Conservation (phyloP, 352 stramenopile genomes). For the Phytopythium chamaehyphon region DNA sequence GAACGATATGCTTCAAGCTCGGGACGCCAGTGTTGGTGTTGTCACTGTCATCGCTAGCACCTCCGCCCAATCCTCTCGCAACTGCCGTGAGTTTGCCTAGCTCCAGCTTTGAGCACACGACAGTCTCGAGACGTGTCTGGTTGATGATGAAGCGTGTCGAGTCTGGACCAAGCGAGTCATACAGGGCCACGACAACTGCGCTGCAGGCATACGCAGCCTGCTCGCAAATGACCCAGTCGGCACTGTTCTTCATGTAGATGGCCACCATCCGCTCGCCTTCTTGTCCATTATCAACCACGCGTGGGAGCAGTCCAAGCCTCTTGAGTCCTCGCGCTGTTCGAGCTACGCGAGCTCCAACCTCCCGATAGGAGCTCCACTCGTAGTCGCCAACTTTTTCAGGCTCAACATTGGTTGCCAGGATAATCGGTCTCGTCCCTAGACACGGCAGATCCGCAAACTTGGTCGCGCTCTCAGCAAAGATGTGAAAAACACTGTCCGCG, state of each 20-base stretch:
- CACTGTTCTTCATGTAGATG: constrained; percentile 96
- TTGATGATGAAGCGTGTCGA: constrained; percentile 75
- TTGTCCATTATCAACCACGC: constrained; percentile 16
- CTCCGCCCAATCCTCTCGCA: background rate
- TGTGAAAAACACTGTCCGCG: constrained; percentile 44
- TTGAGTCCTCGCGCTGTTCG: constrained; percentile 42
- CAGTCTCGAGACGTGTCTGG: constrained; percentile 62
- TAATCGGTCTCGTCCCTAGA: constrained; percentile 35
- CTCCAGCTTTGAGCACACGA: constrained; percentile 58
- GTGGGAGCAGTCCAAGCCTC: constrained; percentile 35
- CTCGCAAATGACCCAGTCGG: constrained; percentile 94
- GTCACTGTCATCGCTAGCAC: background rate
- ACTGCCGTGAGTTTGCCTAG: constrained; percentile 42
- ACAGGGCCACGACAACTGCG: constrained; percentile 53
- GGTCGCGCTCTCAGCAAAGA: constrained; percentile 27
- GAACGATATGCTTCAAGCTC: constrained; percentile 40
- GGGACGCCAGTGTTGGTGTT: constrained; percentile 14
- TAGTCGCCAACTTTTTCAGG: constrained; percentile 22
- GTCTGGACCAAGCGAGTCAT: constrained; percentile 74
- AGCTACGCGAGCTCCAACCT: constrained; percentile 31
- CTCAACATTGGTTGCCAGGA: constrained; percentile 8
- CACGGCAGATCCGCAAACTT: constrained; percentile 27
- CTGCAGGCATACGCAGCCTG: constrained; percentile 62
- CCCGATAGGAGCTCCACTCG: constrained; percentile 54
- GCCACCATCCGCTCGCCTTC: constrained; percentile 73